Conservation (phyloP, 2,329 filamentous ascomycete species). For the Exophiala alcalophila region DNA sequence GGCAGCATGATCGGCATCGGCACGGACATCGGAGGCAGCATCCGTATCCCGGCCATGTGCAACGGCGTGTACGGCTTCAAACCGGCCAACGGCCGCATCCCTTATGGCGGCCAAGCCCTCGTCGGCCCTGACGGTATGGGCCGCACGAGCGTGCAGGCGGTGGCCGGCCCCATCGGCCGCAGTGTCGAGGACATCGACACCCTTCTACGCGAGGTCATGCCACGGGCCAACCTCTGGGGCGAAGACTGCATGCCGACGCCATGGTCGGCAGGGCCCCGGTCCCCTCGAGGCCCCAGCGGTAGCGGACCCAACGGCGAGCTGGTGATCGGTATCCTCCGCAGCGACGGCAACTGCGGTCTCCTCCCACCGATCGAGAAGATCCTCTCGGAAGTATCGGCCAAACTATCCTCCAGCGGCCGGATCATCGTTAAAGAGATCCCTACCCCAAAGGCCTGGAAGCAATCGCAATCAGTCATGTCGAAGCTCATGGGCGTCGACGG, state of each 20-base stretch:
- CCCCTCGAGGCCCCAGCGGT: slow-evolving; percentile 22
- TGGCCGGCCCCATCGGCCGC: slow-evolving; percentile 43
- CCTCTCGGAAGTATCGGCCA: slow-evolving; percentile 39
- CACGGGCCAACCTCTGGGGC: slow-evolving; percentile 53
- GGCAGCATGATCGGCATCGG: slow-evolving; percentile 60
- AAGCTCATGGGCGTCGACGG: slow-evolving; percentile 60
- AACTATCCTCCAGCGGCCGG: slow-evolving; percentile 37
- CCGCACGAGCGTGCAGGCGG: slow-evolving; percentile 51
- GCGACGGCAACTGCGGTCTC: slow-evolving; percentile 38
- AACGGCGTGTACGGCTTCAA: slow-evolving; percentile 53
- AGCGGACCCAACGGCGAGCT: slow-evolving; percentile 32
- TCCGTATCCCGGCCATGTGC: slow-evolving; percentile 50
- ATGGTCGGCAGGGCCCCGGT: slow-evolving; percentile 33
- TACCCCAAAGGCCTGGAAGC: slow-evolving; percentile 51
- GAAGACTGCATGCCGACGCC: slow-evolving; percentile 44
- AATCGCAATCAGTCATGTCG: slow-evolving; percentile 57
- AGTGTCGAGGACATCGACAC: slow-evolving; percentile 42
- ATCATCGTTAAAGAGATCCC: slow-evolving; percentile 60
- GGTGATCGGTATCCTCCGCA: slow-evolving; percentile 45
- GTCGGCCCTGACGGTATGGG: slow-evolving; percentile 47
- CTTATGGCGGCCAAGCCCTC: slow-evolving; percentile 52
- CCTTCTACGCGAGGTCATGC: slow-evolving; percentile 52
- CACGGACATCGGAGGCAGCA: slow-evolving; percentile 56
- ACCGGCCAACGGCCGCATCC: slow-evolving; percentile 47
- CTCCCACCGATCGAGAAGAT: slow-evolving; percentile 42